Percentiles rank a stretch among this genome's conserved stretches.
Conservation (phyloP, 1,284 basidiomycete genomes). For the Heliocybe sulcata region DNA sequence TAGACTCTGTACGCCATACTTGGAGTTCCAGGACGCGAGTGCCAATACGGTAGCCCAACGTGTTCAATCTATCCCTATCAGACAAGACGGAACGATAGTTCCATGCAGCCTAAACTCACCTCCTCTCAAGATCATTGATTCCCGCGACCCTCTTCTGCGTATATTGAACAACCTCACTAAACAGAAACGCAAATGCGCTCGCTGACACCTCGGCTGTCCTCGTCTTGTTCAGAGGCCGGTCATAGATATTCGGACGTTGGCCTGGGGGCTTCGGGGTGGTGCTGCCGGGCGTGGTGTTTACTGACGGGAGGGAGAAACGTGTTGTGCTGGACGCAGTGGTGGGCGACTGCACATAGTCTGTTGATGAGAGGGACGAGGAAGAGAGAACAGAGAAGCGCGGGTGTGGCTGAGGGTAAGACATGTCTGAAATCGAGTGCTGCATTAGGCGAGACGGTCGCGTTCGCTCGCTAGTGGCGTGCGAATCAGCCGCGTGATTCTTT, state of each 20-base stretch:
- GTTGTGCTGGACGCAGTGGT: slow-evolving; percentile 34
- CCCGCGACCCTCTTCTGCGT: slow-evolving; percentile 92
- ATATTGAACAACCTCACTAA: slow-evolving; percentile 90
- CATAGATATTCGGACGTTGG: slow-evolving; percentile 70
- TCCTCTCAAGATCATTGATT: slow-evolving; percentile 88
- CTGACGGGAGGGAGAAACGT: slow-evolving; percentile 61
- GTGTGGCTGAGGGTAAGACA: slow-evolving; percentile 54
- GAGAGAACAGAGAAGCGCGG: slow-evolving; percentile 67
- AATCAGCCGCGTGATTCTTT: too few relatives aligned
- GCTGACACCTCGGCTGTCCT: slow-evolving; percentile 75
- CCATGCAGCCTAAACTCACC: too few relatives aligned
- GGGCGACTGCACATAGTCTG: slow-evolving; percentile 43
- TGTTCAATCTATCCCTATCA: slow-evolving; percentile 81
- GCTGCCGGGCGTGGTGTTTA: slow-evolving; percentile 27
- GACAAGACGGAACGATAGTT: too few relatives aligned
- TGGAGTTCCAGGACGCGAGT: slow-evolving; percentile 76
- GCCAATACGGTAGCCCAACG: slow-evolving; percentile 86
- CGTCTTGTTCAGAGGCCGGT: slow-evolving; percentile 80
- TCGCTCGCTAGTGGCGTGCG: too few relatives aligned
- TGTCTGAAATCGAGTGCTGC: slow-evolving; percentile 14
- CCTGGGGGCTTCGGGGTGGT: slow-evolving; percentile 29
- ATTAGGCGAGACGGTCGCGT: too few relatives aligned
- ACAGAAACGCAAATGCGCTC: slow-evolving; percentile 82
- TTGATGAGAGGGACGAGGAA: slow-evolving; percentile 57
- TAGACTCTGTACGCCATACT: slow-evolving; percentile 63